Percentiles rank a stretch among this genome's conserved stretches.
These are phyloP conservation scores for Friedmanniomyces simplex DNA, from an alignment of 495 filamentous ascomycete genomes.

Conservation along the genomic window DNA sequence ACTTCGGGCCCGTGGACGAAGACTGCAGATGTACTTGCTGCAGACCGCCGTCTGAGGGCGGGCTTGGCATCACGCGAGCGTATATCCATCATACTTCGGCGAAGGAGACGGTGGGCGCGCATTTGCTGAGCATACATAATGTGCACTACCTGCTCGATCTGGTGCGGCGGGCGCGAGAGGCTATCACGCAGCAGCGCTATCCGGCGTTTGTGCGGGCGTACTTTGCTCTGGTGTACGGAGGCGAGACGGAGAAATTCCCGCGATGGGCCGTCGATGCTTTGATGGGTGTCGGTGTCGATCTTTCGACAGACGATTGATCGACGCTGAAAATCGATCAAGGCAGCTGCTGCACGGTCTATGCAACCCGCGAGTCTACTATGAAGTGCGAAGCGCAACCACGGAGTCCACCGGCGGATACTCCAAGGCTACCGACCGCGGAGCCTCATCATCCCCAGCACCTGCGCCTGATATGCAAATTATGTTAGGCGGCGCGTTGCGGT, in stretches of 20 bases:
- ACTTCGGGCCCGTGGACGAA: constrained; percentile 74
- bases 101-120: constrained; percentile 93
- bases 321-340: no score
- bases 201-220: constrained; percentile 69
- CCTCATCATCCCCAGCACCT: no score
- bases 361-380: not conserved
- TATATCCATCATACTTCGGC: constrained; percentile 84
- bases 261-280: constrained; percentile 80
- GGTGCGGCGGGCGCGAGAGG: constrained; percentile 62
- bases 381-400: no score
- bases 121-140: constrained; percentile 91
- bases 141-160: constrained; percentile 78
- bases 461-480: no score
- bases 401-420: no score
- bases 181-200: constrained; percentile 74
- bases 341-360: not conserved
- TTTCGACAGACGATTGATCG: constrained; percentile 29
- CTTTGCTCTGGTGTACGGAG: constrained; percentile 60
- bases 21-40: constrained; percentile 75
- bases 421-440: no score
- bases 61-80: constrained; percentile 75
- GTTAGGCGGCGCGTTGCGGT: no score
- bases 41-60: constrained; percentile 52
- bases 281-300: constrained; percentile 70
- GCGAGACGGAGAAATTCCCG: constrained; percentile 58